These are phyloP conservation scores for Aurinia saxatilis DNA, from an alignment of 345 rosid species.

Conservation along the genomic window DNA sequence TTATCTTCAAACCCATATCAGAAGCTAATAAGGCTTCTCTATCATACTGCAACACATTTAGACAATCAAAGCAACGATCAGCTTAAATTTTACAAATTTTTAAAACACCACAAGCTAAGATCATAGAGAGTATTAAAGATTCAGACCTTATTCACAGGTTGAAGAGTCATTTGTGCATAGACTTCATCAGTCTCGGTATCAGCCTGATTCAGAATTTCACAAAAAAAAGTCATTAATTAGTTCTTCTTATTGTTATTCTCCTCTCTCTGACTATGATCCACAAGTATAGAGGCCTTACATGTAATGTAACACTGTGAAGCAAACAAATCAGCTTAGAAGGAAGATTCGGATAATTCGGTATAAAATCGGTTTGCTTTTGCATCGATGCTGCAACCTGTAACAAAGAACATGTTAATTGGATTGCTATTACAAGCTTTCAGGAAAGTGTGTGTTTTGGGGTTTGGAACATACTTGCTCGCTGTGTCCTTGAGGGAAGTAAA, in stretches of 20 bases:
- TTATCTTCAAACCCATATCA: constrained; percentile 75
- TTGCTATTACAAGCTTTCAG: not conserved
- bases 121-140: constrained; percentile 15
- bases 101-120: not conserved
- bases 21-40: constrained; percentile 82
- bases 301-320: constrained; percentile 75
- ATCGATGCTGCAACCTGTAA: constrained; percentile 88
- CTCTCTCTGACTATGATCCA: not conserved
- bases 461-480: constrained; percentile 69
- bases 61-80: not conserved
- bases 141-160: constrained; percentile 46
- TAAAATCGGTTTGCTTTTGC: constrained; percentile 69
- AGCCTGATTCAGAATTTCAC: constrained; percentile 50
- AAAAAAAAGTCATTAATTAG: constrained; percentile 14
- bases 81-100: not conserved
- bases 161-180: constrained; percentile 96
- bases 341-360: constrained; percentile 90
- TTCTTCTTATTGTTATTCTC: not conserved
- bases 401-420: not conserved
- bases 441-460: not conserved
- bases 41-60: constrained; percentile 49
- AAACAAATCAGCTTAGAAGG: constrained; percentile 78
- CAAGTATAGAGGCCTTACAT: constrained; percentile 37
- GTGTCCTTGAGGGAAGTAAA: constrained; percentile 98
- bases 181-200: constrained; percentile 96